Conservation (phyloP, 345 rosid species). For the Triadica sebifera region DNA sequence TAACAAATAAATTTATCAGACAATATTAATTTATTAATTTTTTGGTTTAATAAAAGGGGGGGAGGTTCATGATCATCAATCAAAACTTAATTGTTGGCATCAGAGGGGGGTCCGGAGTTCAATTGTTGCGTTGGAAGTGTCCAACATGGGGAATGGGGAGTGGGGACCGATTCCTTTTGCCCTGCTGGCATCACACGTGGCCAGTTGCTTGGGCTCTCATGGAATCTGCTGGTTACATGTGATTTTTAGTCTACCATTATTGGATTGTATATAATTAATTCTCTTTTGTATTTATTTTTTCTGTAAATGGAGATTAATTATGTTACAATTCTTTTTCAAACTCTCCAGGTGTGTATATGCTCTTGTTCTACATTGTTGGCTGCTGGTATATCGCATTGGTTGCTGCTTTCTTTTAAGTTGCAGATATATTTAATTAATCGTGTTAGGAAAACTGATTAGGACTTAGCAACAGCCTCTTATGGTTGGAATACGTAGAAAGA, state of each 20-base stretch:
- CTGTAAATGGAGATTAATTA: not conserved
- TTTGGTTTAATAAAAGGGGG: not conserved
- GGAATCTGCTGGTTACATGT: conserved; percentile 22
- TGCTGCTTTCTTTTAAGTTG: conserved; percentile 4
- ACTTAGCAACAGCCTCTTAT: conserved; percentile 24
- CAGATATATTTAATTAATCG: no score
- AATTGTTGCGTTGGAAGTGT: conserved; percentile 31
- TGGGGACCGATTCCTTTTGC: conserved; percentile 37
- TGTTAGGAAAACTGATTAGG: conserved; percentile 9
- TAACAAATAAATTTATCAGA: not conserved
- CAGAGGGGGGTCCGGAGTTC: conserved; percentile 24
- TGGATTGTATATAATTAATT: not conserved
- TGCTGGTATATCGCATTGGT: not conserved
- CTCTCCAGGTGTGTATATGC: not conserved
- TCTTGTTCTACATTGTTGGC: not conserved
- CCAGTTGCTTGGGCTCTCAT: not conserved
- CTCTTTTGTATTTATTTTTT: no score
- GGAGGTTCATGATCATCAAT: not conserved
- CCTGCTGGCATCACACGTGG: conserved; percentile 46
- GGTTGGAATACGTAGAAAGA: conserved; percentile 13
- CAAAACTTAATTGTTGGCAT: conserved; percentile 15
- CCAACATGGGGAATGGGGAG: conserved; percentile 15
- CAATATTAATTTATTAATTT: not conserved
- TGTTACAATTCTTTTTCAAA: no score
- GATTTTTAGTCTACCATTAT: not conserved